Evolutionary conservation across 2,329 filamentous ascomycete genomes (phyloP), one percentile per base, ranked within the genome.

Genomic region (Alternaria burnsii): DNA sequence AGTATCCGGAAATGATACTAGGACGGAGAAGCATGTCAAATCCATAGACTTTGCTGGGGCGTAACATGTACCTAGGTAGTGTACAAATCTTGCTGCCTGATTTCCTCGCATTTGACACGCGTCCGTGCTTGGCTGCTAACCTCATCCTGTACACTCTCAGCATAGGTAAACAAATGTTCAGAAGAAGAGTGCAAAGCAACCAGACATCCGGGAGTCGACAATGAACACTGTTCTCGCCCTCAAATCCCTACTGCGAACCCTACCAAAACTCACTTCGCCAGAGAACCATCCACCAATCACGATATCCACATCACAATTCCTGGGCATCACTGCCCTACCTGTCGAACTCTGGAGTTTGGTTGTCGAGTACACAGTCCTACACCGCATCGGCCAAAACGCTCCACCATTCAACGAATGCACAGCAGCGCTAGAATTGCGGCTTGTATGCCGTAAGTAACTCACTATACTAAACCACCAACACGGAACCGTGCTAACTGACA

Each of bases 11-110:
- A 12, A 36, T 16, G 32, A 34, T 16, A 14, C 32, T 36, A 14
- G 5, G 3, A 36, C 2, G 32, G 14, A 18, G n/a, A 16, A 38
- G n/a, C n/a, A 38, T 38, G 36, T 38, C 36, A 38, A 18, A 38
- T 18, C 16, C 8, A 18, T 38, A 18, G 14, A 18, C 16, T n/a
- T 38, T 38, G 14, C 36, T 8, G 5, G 44, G 28, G 11, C 14
- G 11, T 12, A 18, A 47, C 28, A 9, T 18, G 28, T 32, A 36
- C 32, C 32, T 16, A 36, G 14, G 32, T 36, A 16, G 28, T 30
- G 28, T 30, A 47, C 28, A 30, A 47, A 32, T 47, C 44, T 18
- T 47, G 44, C 26, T 47, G 44, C 44, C 44, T 47, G 43, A 47
- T 47, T 32, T 32, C 44, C 44, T 5, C 18, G 12, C 44, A 1